Percentiles rank a stretch among this genome's conserved stretches.
phyloP scores from a whole-genome alignment of 2,329 filamentous ascomycete species.

The Aspergillus eucalypticola region DNA sequence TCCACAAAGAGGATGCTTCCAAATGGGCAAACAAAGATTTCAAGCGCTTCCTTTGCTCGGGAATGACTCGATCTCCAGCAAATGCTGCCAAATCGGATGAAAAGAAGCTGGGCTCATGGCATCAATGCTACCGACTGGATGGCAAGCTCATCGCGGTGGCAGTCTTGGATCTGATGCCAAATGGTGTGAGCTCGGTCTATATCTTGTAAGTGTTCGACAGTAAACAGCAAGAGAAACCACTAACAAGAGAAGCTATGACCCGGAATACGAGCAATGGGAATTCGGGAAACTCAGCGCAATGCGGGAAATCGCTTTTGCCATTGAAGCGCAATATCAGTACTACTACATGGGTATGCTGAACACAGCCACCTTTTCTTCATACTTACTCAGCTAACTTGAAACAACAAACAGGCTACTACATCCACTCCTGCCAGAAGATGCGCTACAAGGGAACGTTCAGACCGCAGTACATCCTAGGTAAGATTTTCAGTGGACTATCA shows the following conservation, averaged over 20 bases:
- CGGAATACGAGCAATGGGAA: slow-evolving; percentile 60
- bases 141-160: slow-evolving; percentile 51
- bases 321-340: slow-evolving; percentile 58
- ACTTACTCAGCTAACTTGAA: not conserved
- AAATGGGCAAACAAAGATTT: slow-evolving; percentile 48
- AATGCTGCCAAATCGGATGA: slow-evolving; percentile 36
- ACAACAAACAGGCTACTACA: slow-evolving; percentile 58
- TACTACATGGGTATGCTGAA: slow-evolving; percentile 63
- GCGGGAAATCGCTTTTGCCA: slow-evolving; percentile 58
- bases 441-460: slow-evolving; percentile 51
- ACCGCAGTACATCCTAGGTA: slow-evolving; percentile 53
- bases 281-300: slow-evolving; percentile 65
- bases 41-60: slow-evolving; percentile 50
- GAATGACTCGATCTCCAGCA: slow-evolving; percentile 42
- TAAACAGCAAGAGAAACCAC: not conserved
- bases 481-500: slow-evolving; percentile 11
- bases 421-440: slow-evolving; percentile 58
- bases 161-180: slow-evolving; percentile 50
- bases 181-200: slow-evolving; percentile 52
- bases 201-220: slow-evolving; percentile 42
- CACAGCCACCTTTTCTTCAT: not conserved
- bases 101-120: slow-evolving; percentile 51
- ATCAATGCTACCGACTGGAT: slow-evolving; percentile 53
- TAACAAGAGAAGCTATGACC: slow-evolving; percentile 53
- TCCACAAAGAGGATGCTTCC: slow-evolving; percentile 49